Conservation (phyloP, 202 grass and related monocot genomes). For the Zoysia matrella region DNA sequence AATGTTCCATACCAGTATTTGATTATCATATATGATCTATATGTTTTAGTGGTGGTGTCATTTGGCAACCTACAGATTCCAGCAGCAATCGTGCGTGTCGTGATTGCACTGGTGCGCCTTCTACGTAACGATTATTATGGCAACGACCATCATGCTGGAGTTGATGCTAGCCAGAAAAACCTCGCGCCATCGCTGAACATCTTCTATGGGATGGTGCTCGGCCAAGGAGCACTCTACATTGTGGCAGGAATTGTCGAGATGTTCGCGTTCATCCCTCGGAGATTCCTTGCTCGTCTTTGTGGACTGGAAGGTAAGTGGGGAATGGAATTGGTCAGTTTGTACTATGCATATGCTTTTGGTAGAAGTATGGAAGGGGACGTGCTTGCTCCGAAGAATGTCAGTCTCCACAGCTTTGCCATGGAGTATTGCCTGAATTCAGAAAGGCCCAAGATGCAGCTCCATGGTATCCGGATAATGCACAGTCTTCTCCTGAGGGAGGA, state of each 20-base stretch:
- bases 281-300: background rate
- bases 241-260: conserved; percentile 3
- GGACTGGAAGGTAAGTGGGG: background rate
- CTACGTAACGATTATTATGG: background rate
- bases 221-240: conserved; percentile 24
- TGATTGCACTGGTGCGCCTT: background rate
- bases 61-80: conserved; percentile 28
- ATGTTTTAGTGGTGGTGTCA: background rate
- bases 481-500: background rate
- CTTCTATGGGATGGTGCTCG: conserved; percentile 36
- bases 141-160: too few relatives aligned
- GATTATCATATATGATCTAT: background rate
- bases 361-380: background rate
- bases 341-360: background rate
- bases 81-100: background rate
- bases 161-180: background rate
- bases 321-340: background rate
- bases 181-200: background rate
- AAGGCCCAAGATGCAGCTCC: background rate
- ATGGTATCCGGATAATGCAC: background rate
- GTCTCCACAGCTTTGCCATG: background rate
- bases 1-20: fast-evolving
- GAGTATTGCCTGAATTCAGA: background rate
- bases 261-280: conserved; percentile 10
- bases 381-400: conserved; percentile 24